phyloP scores from a whole-genome alignment of 352 stramenopile species.

The Globisporangium heterothallicum region DNA sequence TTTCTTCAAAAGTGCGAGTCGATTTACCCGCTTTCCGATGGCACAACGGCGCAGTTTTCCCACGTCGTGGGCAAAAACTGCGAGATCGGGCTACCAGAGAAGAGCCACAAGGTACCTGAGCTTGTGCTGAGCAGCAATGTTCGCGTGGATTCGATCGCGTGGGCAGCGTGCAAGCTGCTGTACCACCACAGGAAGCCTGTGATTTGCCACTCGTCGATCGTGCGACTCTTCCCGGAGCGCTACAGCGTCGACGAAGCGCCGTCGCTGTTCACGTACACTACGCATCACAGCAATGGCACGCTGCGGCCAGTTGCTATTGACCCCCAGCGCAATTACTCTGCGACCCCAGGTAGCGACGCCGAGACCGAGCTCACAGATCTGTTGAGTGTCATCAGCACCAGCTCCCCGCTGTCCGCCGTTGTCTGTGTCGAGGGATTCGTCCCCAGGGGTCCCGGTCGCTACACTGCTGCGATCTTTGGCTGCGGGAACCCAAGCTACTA shows the following conservation, averaged over 20 bases:
- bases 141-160: conserved; percentile 47
- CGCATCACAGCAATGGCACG: not conserved
- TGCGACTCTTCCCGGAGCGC: conserved; percentile 34
- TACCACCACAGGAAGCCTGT: conserved; percentile 36
- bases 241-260: conserved; percentile 23
- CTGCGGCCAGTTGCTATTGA: not conserved
- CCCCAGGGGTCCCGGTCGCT: conserved; percentile 14
- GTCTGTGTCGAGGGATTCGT: conserved; percentile 51
- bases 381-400: conserved; percentile 53
- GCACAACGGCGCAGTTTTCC: conserved; percentile 14
- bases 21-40: conserved; percentile 19
- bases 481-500: conserved; percentile 32
- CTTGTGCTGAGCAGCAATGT: conserved; percentile 39
- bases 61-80: conserved; percentile 41
- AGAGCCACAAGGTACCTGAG: conserved; percentile 16
- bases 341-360: conserved; percentile 22
- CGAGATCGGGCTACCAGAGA: conserved; percentile 20
- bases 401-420: conserved; percentile 28
- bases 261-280: conserved; percentile 2
- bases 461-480: conserved; percentile 27
- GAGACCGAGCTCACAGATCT: conserved; percentile 38
- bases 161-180: conserved; percentile 43
- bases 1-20: conserved; percentile 41
- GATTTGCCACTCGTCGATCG: conserved; percentile 45
- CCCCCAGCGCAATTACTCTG: conserved; percentile 7